Evolutionary conservation across 495 filamentous ascomycete species (phyloP).

Genomic region (Jackrogersella multiformis): DNA sequence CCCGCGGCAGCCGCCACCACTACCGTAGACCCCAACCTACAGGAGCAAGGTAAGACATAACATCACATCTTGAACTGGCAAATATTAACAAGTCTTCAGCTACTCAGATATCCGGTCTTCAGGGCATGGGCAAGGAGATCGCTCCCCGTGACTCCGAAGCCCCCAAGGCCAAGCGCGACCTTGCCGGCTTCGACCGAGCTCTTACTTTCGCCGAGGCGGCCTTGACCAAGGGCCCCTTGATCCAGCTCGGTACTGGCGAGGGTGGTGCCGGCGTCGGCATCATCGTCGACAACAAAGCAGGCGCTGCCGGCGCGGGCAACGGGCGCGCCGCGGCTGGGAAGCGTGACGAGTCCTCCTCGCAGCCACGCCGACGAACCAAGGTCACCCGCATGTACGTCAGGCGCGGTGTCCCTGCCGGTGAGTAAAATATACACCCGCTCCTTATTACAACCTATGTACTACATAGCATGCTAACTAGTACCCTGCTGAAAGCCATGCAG

Average conservation of each 20-base stretch:
- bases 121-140: constrained; percentile 62
- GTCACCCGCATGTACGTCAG: constrained; percentile 62
- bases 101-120: constrained; percentile 53
- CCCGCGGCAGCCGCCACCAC: constrained; percentile 11
- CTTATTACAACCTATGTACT: not conserved
- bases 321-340: constrained; percentile 30
- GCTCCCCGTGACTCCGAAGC: constrained; percentile 49
- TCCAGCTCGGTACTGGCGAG: constrained; percentile 59
- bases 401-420: constrained; percentile 55
- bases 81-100: constrained; percentile 41
- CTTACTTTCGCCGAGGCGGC: constrained; percentile 58
- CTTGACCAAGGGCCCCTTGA: constrained; percentile 55
- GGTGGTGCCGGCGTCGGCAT: constrained; percentile 61
- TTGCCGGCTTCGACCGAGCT: constrained; percentile 59
- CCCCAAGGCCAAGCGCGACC: constrained; percentile 51
- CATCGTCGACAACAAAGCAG: constrained; percentile 54
- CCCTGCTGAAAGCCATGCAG: constrained; percentile 47
- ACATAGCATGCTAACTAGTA: constrained; percentile 25
- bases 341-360: constrained; percentile 47
- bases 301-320: constrained; percentile 20
- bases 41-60: constrained; percentile 48
- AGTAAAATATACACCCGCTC: constrained; percentile 32
- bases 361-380: constrained; percentile 49
- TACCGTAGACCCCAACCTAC: constrained; percentile 48
- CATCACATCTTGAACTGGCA: not conserved